Base-by-base conservation (phyloP, 352 stramenopile genomes). In the Phytophthora foliorum region DNA sequence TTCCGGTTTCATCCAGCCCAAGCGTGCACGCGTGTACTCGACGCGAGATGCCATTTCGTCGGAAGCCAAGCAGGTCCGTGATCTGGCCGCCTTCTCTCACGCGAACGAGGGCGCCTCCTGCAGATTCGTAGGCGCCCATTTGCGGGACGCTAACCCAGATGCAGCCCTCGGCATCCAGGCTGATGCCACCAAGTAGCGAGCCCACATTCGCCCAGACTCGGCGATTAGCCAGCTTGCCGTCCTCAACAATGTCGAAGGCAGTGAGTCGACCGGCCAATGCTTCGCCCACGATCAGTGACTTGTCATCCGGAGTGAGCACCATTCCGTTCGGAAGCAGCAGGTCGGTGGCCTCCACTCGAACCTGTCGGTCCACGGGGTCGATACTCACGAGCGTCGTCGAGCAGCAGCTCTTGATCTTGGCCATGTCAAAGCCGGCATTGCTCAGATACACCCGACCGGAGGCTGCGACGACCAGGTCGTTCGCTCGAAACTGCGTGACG, bases 281-380 rank as follows among this genome's bases (percentile, higher is more conserved):
- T 71, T 92, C 84, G 6, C 59, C 81, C 4, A 92, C 72, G 56
- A 92, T 83, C 36, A 92, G 69, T 53, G 81, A 90, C 68, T 81
- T 88, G 56, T 78, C 80, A 49, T 92, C 84, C 0, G 84, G 78
- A 3, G 84, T 89, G 63, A 92, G 76, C 19, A 89, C 84, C 29
- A 61, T 63, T 41, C 81, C 84, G 51, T 90, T 92, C 13, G 84
- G 84, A 22, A 88, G 82, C 29, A 92, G 60, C 61, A 92, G 65
- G 21, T 79, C 67, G 6, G 77, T 88, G 2, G 84, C 65, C 27
- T 87, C 80, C 45, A 92, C 80, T 4, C 74, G 75, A 25, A 89
- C 74, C 29, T 58, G 64, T 24, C 81, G 53, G 49, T 69, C 61
- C n/a, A 55, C 67, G 4, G 71, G 71, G 27, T 85, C 75, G 31